Base-by-base conservation (phyloP, 2,329 filamentous ascomycete species). In the Diaporthe sp. region DNA sequence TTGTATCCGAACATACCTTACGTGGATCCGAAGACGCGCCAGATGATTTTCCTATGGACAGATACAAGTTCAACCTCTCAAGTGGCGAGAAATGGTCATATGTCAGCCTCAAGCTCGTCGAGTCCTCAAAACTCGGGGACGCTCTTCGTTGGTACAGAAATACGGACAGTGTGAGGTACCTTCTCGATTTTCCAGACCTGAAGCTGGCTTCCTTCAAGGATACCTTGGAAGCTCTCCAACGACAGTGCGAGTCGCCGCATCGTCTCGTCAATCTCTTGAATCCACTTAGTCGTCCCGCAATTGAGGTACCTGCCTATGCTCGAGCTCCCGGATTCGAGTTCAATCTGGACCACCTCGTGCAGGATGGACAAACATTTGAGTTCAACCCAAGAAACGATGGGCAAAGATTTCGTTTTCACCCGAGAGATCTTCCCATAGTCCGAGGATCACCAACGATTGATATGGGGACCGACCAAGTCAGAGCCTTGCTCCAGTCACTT, bases 131-230 rank as follows among this genome's bases (percentile, higher is more conserved):
- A 1, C 58, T 84, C 2, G 7, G 71, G 0, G 25, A 65, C 25
- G 25, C 60, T 31, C 79, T 85, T 6, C 72, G 74, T 4, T 85
- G 83, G 83, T 84, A 79, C 77, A 78, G 75, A 15, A 71, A 74
- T 13, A 75, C 77, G 46, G 79, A 75, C 0, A n/a, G 34, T 3
- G 6, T 15, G 0, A 78, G 79, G 37, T 81, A 79, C 19, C 83
- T 93, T 0, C 85, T 93, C 1, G 92, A 93, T 76, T 93, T 93
- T 74, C 91, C 91, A 0, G 89, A 88, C 0, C 83, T 93, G 7
- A 81, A 93, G 2, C 82, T 92, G 3, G 86, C 88, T 0, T 87
- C 91, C 0, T 93, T 93, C 78, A 82, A 87, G 42, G 88, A 89
- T 37, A 92, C 88, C 0, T 83, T 93, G 0, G 81, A 85, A 57